Percentiles rank a stretch among this genome's conserved stretches.
These are phyloP conservation scores for Torulaspora microellipsoides DNA, from an alignment of 805 yeast genomes.

Conservation along the genomic window DNA sequence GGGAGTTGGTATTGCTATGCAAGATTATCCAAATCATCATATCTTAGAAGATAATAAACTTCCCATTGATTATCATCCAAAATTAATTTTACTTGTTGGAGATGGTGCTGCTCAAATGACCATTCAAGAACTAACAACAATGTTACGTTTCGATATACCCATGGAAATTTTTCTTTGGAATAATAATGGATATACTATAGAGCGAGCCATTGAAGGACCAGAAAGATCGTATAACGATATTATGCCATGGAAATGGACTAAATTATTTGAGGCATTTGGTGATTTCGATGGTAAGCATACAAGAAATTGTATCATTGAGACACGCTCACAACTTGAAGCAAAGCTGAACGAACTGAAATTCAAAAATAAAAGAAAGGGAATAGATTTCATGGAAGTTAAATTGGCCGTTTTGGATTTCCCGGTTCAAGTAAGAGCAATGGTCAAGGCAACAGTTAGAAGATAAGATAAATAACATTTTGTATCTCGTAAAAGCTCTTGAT, in stretches of 20 bases:
- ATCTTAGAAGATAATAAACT: constrained; percentile 27
- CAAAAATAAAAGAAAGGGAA: constrained; percentile 31
- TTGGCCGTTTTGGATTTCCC: constrained; percentile 62
- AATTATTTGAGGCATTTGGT: constrained; percentile 62
- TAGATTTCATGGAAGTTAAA: constrained; percentile 56
- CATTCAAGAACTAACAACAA: constrained; percentile 71
- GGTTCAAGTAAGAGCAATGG: constrained; percentile 50
- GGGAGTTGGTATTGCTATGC: constrained; percentile 73
- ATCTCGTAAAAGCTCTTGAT: neutral
- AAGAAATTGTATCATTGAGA: constrained; percentile 35
- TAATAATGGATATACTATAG: constrained; percentile 87
- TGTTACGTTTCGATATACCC: constrained; percentile 52
- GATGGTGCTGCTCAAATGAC: constrained; percentile 97
- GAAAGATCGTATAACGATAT: constrained; percentile 75
- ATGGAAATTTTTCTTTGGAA: constrained; percentile 74
- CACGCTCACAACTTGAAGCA: constrained; percentile 37
- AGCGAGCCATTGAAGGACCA: constrained; percentile 79
- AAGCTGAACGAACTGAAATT: constrained; percentile 38
- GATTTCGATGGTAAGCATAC: constrained; percentile 37
- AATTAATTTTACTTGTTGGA: constrained; percentile 75
- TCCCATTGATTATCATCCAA: constrained; percentile 35
- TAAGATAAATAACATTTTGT: neutral
- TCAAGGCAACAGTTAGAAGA: constrained; percentile 13
- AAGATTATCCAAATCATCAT: constrained; percentile 41
- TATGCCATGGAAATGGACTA: constrained; percentile 76